Percentiles rank a stretch among this genome's conserved stretches.
phyloP scores from a whole-genome alignment of 352 stramenopile genomes.

The Globisporangium sylvaticum region DNA sequence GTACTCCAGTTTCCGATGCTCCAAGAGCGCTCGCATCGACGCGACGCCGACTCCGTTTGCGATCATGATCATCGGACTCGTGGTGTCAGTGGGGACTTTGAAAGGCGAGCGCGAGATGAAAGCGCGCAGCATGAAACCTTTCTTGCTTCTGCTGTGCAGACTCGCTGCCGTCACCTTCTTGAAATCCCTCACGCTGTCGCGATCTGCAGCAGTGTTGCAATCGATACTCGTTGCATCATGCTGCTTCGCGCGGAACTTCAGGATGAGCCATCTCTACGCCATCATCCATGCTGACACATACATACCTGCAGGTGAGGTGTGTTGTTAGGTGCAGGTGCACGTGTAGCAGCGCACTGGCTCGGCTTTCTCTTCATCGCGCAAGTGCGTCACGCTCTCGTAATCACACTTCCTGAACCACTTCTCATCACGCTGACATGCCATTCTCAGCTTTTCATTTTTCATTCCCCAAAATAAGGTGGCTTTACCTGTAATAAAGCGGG shows the following conservation, averaged over 20 bases:
- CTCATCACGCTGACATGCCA: background rate
- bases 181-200: too few species aligned
- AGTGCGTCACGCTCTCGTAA: background rate
- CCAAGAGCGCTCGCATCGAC: conserved; percentile 55
- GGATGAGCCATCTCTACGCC: background rate
- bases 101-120: conserved; percentile 90
- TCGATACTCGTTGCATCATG: too few species aligned
- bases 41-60: conserved; percentile 91
- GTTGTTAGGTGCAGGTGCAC: background rate
- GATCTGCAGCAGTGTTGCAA: too few species aligned
- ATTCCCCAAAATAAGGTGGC: background rate
- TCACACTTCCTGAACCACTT: background rate
- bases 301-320: background rate
- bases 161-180: background rate
- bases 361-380: background rate
- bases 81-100: conserved; percentile 68
- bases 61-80: conserved; percentile 88
- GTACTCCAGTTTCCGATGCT: conserved; percentile 25
- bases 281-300: background rate
- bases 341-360: too few species aligned
- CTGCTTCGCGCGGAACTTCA: background rate
- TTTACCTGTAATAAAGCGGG: too few species aligned
- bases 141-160: conserved; percentile 24
- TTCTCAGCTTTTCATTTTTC: too few species aligned
- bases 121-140: conserved; percentile 74